These are phyloP conservation scores for Trichomonas vaginalis DNA, from an alignment of 208 protist species.

Conservation along the genomic window DNA sequence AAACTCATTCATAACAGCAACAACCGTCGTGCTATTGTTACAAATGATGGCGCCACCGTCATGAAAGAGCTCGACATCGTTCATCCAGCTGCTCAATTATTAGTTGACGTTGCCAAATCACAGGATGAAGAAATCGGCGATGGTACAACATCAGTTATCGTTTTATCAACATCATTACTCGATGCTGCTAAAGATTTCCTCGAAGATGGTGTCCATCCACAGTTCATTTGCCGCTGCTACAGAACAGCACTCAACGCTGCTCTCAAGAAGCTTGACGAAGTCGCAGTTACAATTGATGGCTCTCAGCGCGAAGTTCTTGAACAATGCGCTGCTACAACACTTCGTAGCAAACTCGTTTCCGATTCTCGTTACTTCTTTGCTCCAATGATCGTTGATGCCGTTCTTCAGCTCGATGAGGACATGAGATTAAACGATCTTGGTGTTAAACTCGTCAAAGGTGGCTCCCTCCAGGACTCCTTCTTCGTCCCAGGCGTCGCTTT, in stretches of 20 bases:
- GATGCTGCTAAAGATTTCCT: slow-evolving; percentile 87
- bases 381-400: slow-evolving; percentile 92
- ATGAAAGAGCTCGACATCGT: slow-evolving; percentile 98
- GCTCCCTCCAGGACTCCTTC: slow-evolving; percentile 73
- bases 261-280: slow-evolving; percentile 57
- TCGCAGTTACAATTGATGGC: slow-evolving; percentile 64
- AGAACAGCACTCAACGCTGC: slow-evolving; percentile 41
- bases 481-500: slow-evolving; percentile 98
- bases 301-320: slow-evolving; percentile 47
- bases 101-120: slow-evolving; percentile 97
- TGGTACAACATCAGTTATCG: slow-evolving; percentile 97
- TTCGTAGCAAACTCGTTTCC: slow-evolving; percentile 98
- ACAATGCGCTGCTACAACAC: slow-evolving; percentile 86
- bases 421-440: slow-evolving; percentile 92
- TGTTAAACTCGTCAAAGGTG: slow-evolving; percentile 98
- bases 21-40: slow-evolving; percentile 70
- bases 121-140: slow-evolving; percentile 91
- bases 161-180: slow-evolving; percentile 92
- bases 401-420: slow-evolving; percentile 61
- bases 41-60: slow-evolving; percentile 99
- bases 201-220: slow-evolving; percentile 96
- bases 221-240: slow-evolving; percentile 86
- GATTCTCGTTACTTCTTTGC: slow-evolving; percentile 79
- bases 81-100: slow-evolving; percentile 90
- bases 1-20: slow-evolving; percentile 80